Evolutionary conservation across 140 eudicot genomes (phyloP).

Genomic region (Anethum foeniculum): DNA sequence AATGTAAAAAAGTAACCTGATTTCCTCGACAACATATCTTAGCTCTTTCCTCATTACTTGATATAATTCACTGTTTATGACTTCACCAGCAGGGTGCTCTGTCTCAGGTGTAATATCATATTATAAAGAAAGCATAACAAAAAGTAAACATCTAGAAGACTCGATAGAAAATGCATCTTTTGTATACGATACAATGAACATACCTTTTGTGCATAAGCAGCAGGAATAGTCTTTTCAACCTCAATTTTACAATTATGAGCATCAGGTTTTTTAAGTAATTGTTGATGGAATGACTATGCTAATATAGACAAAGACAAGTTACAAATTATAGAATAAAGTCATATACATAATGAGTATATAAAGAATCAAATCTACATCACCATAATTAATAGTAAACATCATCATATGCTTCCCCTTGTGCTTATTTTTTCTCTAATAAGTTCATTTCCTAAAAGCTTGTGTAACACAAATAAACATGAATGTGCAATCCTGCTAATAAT

Average conservation of each 20-base stretch:
- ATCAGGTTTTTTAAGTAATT: constrained; percentile 73
- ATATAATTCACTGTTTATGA: constrained; percentile 32
- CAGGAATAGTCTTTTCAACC: constrained; percentile 62
- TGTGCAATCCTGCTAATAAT: not conserved
- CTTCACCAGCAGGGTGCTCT: constrained; percentile 52
- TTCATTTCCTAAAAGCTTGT: not conserved
- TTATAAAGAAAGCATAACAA: not conserved
- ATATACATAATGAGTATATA: not conserved
- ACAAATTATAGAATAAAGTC: not conserved
- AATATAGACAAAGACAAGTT: constrained; percentile 7
- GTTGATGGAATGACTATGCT: constrained; percentile 76
- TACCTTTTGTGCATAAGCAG: constrained; percentile 72
- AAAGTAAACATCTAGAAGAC: too few species aligned
- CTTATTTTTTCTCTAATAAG: not conserved
- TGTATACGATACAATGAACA: too few species aligned
- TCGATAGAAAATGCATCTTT: too few species aligned
- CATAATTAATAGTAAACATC: not conserved
- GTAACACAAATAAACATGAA: not conserved
- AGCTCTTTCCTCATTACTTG: constrained; percentile 64
- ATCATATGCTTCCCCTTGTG: not conserved
- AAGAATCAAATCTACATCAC: constrained; percentile 3
- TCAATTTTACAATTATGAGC: constrained; percentile 36
- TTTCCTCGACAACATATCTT: constrained; percentile 71
- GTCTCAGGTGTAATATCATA: constrained; percentile 30
- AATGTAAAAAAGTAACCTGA: too few species aligned